Base-by-base conservation (phyloP, 768 basidiomycete genomes). In the Fomitopsis pulvina region DNA sequence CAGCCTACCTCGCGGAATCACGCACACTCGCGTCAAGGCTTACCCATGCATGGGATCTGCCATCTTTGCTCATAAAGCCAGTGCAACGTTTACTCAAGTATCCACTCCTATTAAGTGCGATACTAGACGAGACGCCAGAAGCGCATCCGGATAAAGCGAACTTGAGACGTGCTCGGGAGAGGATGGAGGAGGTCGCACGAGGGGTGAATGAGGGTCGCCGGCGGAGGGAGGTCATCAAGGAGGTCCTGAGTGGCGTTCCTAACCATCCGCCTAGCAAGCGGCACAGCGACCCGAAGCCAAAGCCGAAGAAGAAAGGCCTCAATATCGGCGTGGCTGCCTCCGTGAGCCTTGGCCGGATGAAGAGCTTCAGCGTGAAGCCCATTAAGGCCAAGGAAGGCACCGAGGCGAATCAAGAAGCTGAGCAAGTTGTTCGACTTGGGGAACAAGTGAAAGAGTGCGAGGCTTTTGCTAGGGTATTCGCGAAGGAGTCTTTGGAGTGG, bases 31-130 rank as follows among this genome's bases (percentile, higher is more conserved):
- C 87, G 1, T 77, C 82, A 1, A 76, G 79, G 21, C 75, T 87
- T 11, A 87, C 90, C 0, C 85, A 91, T 59, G 88, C 92, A 2
- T 93, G 92, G 85, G 95, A 99, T 63, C 80, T 99, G 24, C 76
- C 90, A 4, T 92, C 92, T 0, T 78, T 97, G 32, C 84, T 99
- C 52, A 97, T 99, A 67, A 97, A 98, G 67, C 96, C 96, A 28
- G 92, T 99, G 3, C 96, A 98, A 62, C 83, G 95, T 12, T 77
- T 97, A 48, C 81, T 97, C 55, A 98, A 97, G 64, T 99, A 99
- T 62, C 82, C 90, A 0, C 78, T 98, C 8, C 77, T 99, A 25
- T 79, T 99, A 28, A 68, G 70, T 22, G 80, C 87, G 22, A 83
- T 92, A 56, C 77, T 85, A 46, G 80, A 84, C 44, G 84, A 83